Conservation (phyloP, 148 eudicot species). For the Amaranthus palmeri region DNA sequence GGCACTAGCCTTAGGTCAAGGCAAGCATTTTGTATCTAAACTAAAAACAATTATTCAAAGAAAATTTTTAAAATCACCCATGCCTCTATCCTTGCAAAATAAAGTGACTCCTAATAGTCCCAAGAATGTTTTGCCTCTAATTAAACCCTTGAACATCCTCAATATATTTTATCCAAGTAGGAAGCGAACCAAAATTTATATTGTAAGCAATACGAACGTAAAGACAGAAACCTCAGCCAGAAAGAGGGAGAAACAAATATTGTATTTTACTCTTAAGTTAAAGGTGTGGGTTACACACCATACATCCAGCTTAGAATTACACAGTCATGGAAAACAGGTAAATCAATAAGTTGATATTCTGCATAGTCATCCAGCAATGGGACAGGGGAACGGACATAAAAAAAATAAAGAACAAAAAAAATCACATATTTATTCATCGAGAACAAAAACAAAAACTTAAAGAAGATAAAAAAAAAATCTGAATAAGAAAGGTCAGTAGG, state of each 20-base stretch:
- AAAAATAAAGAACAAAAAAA: background rate
- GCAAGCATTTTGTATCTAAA: too few species aligned
- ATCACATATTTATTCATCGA: background rate
- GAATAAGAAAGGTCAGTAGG: background rate
- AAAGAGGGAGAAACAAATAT: conserved; percentile 1
- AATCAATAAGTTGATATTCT: background rate
- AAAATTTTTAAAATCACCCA: too few species aligned
- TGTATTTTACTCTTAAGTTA: background rate
- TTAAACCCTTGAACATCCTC: background rate
- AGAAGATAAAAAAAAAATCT: background rate
- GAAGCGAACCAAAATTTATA: background rate
- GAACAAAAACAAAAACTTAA: background rate
- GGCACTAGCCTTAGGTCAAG: too few species aligned
- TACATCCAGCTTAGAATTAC: background rate
- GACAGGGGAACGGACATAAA: too few species aligned
- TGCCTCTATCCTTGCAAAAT: background rate
- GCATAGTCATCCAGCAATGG: too few species aligned
- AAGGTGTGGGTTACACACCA: background rate
- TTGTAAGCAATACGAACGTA: conserved; percentile 1
- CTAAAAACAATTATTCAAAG: background rate
- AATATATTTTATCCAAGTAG: background rate
- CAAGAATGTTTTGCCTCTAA: too few species aligned
- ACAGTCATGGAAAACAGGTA: background rate
- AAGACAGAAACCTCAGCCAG: background rate
- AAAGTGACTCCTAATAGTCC: background rate